Conservation (phyloP, 768 basidiomycete species). For the Lentinula boryana region DNA sequence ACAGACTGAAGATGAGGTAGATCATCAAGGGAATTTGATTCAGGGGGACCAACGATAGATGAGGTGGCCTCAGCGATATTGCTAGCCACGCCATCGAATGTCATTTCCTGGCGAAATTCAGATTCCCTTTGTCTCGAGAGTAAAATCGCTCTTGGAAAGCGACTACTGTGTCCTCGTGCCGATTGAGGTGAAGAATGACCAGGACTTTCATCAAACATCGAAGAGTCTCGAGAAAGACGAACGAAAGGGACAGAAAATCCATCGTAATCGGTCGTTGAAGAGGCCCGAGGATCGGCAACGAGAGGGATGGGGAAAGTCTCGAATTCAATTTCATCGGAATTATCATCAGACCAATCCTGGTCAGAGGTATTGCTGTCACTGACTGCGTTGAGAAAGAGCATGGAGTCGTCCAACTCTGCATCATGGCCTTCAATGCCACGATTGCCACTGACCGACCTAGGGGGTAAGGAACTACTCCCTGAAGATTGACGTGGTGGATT, state of each 20-base stretch:
- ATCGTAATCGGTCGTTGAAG: background rate
- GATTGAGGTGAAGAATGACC: background rate
- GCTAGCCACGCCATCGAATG: background rate
- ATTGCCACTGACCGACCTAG: too few species aligned
- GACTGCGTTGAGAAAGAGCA: conserved; percentile 27
- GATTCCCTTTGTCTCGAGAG: background rate
- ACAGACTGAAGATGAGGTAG: background rate
- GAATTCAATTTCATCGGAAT: background rate
- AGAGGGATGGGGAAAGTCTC: background rate
- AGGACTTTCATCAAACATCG: background rate
- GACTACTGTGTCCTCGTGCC: background rate
- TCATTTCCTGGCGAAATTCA: background rate
- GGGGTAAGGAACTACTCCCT: background rate
- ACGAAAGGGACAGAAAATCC: too few species aligned
- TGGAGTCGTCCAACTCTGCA: conserved; percentile 23
- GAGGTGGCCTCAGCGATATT: background rate
- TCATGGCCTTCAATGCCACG: conserved; percentile 6
- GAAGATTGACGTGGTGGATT: background rate
- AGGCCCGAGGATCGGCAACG: background rate
- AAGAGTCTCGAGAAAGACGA: background rate
- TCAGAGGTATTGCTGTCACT: conserved; percentile 23
- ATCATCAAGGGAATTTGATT: background rate
- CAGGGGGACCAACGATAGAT: background rate
- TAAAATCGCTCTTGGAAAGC: background rate
- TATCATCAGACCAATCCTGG: background rate